Evolutionary conservation across 192 early-diverging fungal species (phyloP).

Genomic region (Tieghemiomyces parasiticus): DNA sequence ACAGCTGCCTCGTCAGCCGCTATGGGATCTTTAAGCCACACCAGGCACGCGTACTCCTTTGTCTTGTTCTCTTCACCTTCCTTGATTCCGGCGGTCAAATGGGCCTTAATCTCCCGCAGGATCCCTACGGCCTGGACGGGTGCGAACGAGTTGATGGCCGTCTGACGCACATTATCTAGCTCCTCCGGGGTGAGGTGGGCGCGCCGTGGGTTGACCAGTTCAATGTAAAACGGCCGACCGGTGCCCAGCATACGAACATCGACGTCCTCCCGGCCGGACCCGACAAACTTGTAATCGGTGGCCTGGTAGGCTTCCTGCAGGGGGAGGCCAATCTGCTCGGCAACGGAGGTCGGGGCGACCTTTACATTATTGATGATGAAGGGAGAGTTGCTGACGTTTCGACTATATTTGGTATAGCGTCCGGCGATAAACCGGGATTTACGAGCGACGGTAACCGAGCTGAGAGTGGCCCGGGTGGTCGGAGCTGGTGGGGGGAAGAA

Average conservation of each 20-base stretch:
- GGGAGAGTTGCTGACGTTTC: slow-evolving; percentile 73
- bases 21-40: slow-evolving; percentile 44
- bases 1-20: slow-evolving; percentile 34
- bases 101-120: slow-evolving; percentile 27
- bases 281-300: slow-evolving; percentile 62
- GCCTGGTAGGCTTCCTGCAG: slow-evolving; percentile 36
- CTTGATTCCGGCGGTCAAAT: slow-evolving; percentile 46
- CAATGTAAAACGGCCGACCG: slow-evolving; percentile 86
- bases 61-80: slow-evolving; percentile 59
- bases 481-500: too few species aligned
- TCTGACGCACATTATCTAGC: slow-evolving; percentile 23
- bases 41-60: slow-evolving; percentile 52
- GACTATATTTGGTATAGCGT: slow-evolving; percentile 52
- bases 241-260: slow-evolving; percentile 90
- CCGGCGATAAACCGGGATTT: slow-evolving; percentile 47
- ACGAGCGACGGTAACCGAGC: slow-evolving; percentile 13
- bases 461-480: too few species aligned
- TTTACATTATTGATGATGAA: slow-evolving; percentile 57
- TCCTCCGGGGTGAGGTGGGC: slow-evolving; percentile 20
- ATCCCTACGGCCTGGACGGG: slow-evolving; percentile 32
- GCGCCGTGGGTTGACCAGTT: slow-evolving; percentile 63
- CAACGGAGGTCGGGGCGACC: slow-evolving; percentile 59
- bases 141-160: slow-evolving; percentile 29
- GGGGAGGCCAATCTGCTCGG: slow-evolving; percentile 53
- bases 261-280: slow-evolving; percentile 81